These are phyloP conservation scores for Cyberlindnera euphorbiiphila DNA, from an alignment of 805 yeast species.

Conservation along the genomic window DNA sequence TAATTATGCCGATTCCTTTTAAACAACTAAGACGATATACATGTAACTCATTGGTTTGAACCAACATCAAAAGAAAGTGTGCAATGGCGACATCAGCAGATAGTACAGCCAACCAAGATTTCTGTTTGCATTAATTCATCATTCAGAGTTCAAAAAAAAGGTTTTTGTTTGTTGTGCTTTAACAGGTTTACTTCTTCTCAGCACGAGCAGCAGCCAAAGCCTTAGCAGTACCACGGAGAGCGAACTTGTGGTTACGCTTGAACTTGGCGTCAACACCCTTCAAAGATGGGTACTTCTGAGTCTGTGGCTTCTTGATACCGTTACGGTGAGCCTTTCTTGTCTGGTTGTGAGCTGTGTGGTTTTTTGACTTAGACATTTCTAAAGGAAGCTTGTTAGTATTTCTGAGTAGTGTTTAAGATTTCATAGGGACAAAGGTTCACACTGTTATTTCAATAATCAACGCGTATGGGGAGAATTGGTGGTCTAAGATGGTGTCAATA, in stretches of 20 bases:
- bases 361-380: constrained; percentile 97
- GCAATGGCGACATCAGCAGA: constrained; percentile 1
- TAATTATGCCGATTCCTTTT: constrained; percentile 6
- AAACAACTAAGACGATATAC: constrained; percentile 28
- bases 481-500: too few relatives aligned
- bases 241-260: constrained; percentile 99
- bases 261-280: constrained; percentile 99
- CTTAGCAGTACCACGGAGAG: constrained; percentile 96
- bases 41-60: constrained; percentile 17
- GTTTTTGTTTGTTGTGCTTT: constrained; percentile 4
- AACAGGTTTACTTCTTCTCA: constrained; percentile 34
- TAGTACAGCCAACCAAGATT: constrained; percentile 5
- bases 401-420: neutral
- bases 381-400: constrained; percentile 30
- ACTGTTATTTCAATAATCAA: too few relatives aligned
- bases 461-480: too few relatives aligned
- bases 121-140: constrained; percentile 12
- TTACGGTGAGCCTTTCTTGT: constrained; percentile 99
- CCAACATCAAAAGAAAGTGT: constrained; percentile 16
- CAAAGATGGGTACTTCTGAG: constrained; percentile 96
- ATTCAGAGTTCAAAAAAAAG: constrained; percentile 7
- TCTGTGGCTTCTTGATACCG: constrained; percentile 99
- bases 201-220: constrained; percentile 83
- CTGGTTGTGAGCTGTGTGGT: constrained; percentile 99
- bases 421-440: constrained; percentile 6